phyloP scores from a whole-genome alignment of 2,329 filamentous ascomycete genomes.

The Phoma herbarum region DNA sequence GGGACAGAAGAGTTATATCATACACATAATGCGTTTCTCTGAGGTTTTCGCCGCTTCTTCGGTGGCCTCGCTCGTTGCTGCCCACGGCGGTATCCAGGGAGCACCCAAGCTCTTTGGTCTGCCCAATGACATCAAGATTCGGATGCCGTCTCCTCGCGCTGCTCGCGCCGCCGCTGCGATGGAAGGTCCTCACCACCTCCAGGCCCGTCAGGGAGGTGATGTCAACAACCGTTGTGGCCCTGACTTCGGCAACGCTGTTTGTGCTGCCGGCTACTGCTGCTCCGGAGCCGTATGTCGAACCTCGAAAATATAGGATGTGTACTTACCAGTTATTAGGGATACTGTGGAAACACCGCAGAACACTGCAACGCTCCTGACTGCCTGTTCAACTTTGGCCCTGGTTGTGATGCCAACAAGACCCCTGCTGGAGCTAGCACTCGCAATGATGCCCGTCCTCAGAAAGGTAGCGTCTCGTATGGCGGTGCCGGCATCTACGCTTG shows the following conservation, averaged over 20 bases:
- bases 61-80: slow-evolving; percentile 43
- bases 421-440: slow-evolving; percentile 64
- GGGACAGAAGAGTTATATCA: slow-evolving; percentile 6
- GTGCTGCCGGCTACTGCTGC: slow-evolving; percentile 47
- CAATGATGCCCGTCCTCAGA: slow-evolving; percentile 59
- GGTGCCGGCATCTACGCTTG: slow-evolving; percentile 66
- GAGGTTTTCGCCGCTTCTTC: slow-evolving; percentile 39
- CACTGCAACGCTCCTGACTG: slow-evolving; percentile 70
- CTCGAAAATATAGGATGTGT: not conserved
- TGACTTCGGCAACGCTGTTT: slow-evolving; percentile 33
- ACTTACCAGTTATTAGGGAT: slow-evolving; percentile 44
- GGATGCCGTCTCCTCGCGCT: slow-evolving; percentile 39
- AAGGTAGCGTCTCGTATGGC: slow-evolving; percentile 66
- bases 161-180: slow-evolving; percentile 27
- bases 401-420: slow-evolving; percentile 66
- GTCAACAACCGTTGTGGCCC: slow-evolving; percentile 44
- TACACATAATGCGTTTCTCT: slow-evolving; percentile 43
- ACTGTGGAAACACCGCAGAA: slow-evolving; percentile 62
- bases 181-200: slow-evolving; percentile 29
- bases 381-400: slow-evolving; percentile 66
- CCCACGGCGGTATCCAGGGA: slow-evolving; percentile 41
- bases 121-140: slow-evolving; percentile 42
- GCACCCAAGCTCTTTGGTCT: slow-evolving; percentile 47
- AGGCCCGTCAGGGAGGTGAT: slow-evolving; percentile 44
- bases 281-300: slow-evolving; percentile 39